phyloP scores from a whole-genome alignment of 805 yeast species.

The Myxozyma vanderwaltii region DNA sequence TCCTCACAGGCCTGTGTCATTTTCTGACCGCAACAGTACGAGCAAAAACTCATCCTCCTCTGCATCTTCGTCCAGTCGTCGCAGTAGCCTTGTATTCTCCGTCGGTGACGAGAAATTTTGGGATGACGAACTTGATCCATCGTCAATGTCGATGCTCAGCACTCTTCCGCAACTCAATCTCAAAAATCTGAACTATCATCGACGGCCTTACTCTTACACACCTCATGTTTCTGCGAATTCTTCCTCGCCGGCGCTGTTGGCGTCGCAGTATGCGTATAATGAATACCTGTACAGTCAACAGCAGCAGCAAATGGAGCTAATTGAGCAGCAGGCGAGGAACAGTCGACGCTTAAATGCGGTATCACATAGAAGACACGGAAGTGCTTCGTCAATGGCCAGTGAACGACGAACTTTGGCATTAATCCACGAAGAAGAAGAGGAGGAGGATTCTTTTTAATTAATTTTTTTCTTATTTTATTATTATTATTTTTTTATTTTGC shows the following conservation, averaged over 20 bases:
- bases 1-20: not conserved
- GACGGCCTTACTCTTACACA: not conserved
- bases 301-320: slow-evolving; percentile 6
- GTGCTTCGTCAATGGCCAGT: slow-evolving; percentile 14
- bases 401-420: slow-evolving; percentile 14
- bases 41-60: not conserved
- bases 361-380: slow-evolving; percentile 16
- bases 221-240: not conserved
- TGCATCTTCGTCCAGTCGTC: slow-evolving; percentile 2
- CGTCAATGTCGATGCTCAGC: not conserved
- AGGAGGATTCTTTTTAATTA: slow-evolving; percentile 5
- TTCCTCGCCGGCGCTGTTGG: not conserved
- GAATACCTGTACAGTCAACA: slow-evolving; percentile 2
- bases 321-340: slow-evolving; percentile 11
- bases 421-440: slow-evolving; percentile 27
- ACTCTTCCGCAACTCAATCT: not conserved
- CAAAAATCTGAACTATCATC: not conserved
- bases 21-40: slow-evolving; percentile 1
- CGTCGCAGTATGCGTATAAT: not conserved
- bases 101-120: slow-evolving; percentile 8
- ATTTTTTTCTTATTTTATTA: not conserved
- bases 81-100: slow-evolving; percentile 1
- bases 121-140: slow-evolving; percentile 13
- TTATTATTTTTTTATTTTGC: no score
- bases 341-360: not conserved